A percentile compares a stretch with the other conserved stretches of the same genome.
phyloP scores from a whole-genome alignment of 768 basidiomycete species.

The Russula sp. region DNA sequence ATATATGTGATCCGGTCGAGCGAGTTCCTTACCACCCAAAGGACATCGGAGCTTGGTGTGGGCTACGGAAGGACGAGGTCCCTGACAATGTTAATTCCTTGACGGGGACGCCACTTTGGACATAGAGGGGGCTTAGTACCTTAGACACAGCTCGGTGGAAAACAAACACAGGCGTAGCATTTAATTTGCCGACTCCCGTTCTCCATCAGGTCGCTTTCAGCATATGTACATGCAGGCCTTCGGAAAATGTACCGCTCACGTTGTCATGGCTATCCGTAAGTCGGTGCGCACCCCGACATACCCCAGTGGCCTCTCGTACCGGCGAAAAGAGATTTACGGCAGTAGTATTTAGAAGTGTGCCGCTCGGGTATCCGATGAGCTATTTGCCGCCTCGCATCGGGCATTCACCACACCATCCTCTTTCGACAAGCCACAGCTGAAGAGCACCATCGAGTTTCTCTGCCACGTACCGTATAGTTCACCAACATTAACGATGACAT shows the following conservation, averaged over 20 bases:
- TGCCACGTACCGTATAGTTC: neutral
- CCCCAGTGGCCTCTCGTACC: neutral
- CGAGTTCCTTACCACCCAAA: neutral
- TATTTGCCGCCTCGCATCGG: neutral
- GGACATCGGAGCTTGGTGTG: slow-evolving; percentile 6
- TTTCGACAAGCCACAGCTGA: neutral
- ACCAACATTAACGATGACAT: slow-evolving; percentile 7
- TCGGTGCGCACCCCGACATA: neutral
- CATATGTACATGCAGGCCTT: neutral
- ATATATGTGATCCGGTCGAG: neutral
- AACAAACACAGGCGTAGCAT: neutral
- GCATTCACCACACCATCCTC: neutral
- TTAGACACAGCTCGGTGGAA: neutral
- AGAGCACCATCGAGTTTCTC: neutral
- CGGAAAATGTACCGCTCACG: neutral
- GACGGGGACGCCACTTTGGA: neutral
- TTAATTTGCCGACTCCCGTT: neutral
- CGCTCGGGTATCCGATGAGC: neutral
- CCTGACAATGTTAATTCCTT: neutral
- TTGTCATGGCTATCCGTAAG: neutral
- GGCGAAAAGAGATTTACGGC: neutral
- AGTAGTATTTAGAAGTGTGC: neutral
- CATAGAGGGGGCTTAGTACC: neutral
- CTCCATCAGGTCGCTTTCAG: neutral
- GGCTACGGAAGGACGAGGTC: neutral